These are phyloP conservation scores for Colletotrichum cereale DNA, from an alignment of 2,329 filamentous ascomycete genomes.

Conservation along the genomic window DNA sequence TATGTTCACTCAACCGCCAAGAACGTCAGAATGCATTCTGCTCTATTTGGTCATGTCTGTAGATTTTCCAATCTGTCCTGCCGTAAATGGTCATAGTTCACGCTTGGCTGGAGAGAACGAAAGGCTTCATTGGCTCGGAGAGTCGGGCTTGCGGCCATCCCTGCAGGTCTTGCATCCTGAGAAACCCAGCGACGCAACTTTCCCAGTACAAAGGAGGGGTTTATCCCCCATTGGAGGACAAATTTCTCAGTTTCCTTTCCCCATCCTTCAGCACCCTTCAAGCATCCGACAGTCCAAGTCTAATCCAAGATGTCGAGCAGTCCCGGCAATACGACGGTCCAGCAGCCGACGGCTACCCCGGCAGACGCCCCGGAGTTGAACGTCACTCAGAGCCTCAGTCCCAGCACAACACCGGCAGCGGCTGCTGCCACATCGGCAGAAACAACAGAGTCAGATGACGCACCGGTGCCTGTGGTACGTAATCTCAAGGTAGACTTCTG, in stretches of 20 bases:
- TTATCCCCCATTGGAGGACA: neutral
- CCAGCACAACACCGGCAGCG: neutral
- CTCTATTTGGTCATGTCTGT: neutral
- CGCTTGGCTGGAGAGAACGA: neutral
- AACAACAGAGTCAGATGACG: neutral
- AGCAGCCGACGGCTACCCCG: neutral
- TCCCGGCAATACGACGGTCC: neutral
- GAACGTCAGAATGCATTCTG: too few species aligned
- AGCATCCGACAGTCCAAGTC: neutral
- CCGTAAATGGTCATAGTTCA: neutral
- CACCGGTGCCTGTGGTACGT: neutral
- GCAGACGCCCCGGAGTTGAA: neutral
- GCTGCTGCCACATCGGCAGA: neutral
- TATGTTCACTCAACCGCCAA: neutral
- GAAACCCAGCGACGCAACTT: neutral
- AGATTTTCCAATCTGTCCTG: neutral
- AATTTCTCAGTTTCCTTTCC: neutral
- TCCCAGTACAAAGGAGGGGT: neutral
- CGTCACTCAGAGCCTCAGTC: neutral
- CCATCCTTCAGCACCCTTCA: neutral
- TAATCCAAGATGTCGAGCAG: neutral
- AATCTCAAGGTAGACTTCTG: rapidly evolving
- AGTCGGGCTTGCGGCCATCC: neutral
- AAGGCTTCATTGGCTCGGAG: neutral
- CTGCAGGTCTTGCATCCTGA: neutral